phyloP scores from a whole-genome alignment of 768 basidiomycete genomes.

The Pisolithus orientalis region DNA sequence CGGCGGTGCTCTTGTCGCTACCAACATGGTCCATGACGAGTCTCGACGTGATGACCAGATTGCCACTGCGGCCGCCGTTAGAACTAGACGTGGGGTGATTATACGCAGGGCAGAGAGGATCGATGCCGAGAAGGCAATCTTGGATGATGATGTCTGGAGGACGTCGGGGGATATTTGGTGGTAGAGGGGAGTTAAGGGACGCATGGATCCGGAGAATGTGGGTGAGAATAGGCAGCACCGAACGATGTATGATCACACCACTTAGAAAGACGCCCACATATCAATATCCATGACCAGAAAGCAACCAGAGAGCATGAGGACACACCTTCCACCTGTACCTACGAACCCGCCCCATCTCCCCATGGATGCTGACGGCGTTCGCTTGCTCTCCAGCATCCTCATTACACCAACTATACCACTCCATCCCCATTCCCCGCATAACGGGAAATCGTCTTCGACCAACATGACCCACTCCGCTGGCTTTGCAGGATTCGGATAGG shows the following conservation, averaged over 20 bases:
- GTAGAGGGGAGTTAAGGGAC: slow-evolving; percentile 19
- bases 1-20: slow-evolving; percentile 30
- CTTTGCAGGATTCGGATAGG: not conserved
- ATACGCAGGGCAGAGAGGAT: slow-evolving; percentile 30
- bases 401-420: slow-evolving; percentile 27
- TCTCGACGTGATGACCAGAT: slow-evolving; percentile 35
- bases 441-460: slow-evolving; percentile 39
- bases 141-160: slow-evolving; percentile 37
- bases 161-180: slow-evolving; percentile 22
- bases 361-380: slow-evolving; percentile 7
- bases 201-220: slow-evolving; percentile 29
- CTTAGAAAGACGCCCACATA: slow-evolving; percentile 13
- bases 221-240: slow-evolving; percentile 29
- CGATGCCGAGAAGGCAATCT: slow-evolving; percentile 35
- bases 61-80: slow-evolving; percentile 10
- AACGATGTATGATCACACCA: slow-evolving; percentile 36
- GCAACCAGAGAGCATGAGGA: not conserved
- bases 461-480: slow-evolving; percentile 37
- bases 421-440: slow-evolving; percentile 34
- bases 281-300: not conserved
- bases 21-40: slow-evolving; percentile 40
- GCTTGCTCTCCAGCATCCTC: slow-evolving; percentile 21
- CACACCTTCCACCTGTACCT: slow-evolving; percentile 36
- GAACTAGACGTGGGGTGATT: slow-evolving; percentile 9
- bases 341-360: slow-evolving; percentile 33